Evolutionary conservation across 139 green algal species (phyloP).

Genomic region (Astrephomene gubernaculifera): DNA sequence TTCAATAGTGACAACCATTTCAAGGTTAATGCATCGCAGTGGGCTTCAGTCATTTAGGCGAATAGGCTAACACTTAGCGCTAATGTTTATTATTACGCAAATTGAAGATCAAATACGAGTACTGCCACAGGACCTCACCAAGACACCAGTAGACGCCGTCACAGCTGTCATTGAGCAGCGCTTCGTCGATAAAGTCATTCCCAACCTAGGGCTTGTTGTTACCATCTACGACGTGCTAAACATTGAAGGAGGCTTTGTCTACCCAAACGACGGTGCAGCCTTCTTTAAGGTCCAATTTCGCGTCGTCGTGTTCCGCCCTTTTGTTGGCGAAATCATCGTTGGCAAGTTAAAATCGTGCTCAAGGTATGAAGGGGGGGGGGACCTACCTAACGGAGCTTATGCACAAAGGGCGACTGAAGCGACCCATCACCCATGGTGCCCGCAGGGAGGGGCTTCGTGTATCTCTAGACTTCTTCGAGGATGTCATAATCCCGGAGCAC

Average conservation of each 20-base stretch:
- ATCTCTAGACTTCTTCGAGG: slow-evolving; percentile 92
- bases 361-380: slow-evolving; percentile 51
- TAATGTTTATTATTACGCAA: slow-evolving; percentile 80
- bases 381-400: no score
- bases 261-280: slow-evolving; percentile 76
- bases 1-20: no score
- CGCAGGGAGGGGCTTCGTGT: slow-evolving; percentile 76
- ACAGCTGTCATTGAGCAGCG: slow-evolving; percentile 74
- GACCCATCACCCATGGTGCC: no score
- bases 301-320: slow-evolving; percentile 92
- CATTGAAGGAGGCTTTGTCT: slow-evolving; percentile 87
- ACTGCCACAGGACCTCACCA: slow-evolving; percentile 77
- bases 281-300: slow-evolving; percentile 73
- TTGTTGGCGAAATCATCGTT: slow-evolving; percentile 86
- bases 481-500: slow-evolving; percentile 87
- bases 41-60: no score
- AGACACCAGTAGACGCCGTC: slow-evolving; percentile 74
- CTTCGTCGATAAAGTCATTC: slow-evolving; percentile 87
- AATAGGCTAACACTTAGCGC: no score
- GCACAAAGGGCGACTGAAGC: no score
- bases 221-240: slow-evolving; percentile 90
- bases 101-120: slow-evolving; percentile 85
- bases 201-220: slow-evolving; percentile 82
- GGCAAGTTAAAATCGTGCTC: slow-evolving; percentile 79
- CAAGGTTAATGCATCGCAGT: no score